Evolutionary conservation across 2,329 filamentous ascomycete genomes (phyloP).

Genomic region (Aureobasidium sp.): DNA sequence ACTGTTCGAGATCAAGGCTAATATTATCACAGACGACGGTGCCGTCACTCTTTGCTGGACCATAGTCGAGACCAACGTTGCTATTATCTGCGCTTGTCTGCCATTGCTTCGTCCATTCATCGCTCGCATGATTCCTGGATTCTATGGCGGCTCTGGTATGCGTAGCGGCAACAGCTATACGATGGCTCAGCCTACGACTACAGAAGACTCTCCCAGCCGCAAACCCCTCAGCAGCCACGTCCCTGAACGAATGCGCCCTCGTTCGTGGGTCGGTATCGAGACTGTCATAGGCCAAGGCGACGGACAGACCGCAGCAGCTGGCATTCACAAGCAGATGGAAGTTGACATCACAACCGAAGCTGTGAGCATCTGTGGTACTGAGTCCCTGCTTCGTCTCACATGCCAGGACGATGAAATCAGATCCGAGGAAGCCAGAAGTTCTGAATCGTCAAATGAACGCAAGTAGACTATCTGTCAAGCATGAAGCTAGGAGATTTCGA

Average conservation of each 20-base stretch:
- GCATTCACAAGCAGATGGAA: slow-evolving; percentile 12
- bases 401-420: not conserved
- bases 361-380: slow-evolving; percentile 7
- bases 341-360: slow-evolving; percentile 9
- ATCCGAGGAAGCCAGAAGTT: not conserved
- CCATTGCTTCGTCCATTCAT: slow-evolving; percentile 16
- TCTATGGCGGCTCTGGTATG: not conserved
- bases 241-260: not conserved
- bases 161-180: slow-evolving; percentile 1
- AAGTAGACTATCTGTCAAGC: not conserved
- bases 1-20: not conserved
- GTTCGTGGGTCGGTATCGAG: slow-evolving; percentile 4
- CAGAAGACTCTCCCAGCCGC: not conserved
- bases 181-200: not conserved
- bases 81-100: slow-evolving; percentile 23
- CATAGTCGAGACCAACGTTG: slow-evolving; percentile 21
- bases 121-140: slow-evolving; percentile 7
- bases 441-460: not conserved
- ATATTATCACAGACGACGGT: not conserved
- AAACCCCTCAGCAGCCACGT: slow-evolving; percentile 1
- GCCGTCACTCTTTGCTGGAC: slow-evolving; percentile 18
- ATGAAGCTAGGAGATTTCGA: not conserved
- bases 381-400: slow-evolving; percentile 2
- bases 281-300: not conserved
- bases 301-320: not conserved